Conservation (phyloP, 352 stramenopile genomes). For the Pythium vanterpoolii region DNA sequence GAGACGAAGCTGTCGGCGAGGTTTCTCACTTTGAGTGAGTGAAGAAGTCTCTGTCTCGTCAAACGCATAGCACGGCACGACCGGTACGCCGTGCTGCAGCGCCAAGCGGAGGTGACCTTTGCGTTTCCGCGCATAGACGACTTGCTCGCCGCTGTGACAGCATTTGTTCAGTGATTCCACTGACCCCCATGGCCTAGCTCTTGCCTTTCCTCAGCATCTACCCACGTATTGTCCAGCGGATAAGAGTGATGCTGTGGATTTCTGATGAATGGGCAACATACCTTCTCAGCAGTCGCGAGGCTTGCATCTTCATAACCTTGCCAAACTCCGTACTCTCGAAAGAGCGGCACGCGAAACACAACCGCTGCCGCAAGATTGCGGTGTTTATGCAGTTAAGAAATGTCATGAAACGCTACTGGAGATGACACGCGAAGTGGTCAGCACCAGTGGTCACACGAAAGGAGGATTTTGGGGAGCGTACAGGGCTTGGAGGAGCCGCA, state of each 20-base stretch:
- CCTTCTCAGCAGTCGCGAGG: conserved; percentile 48
- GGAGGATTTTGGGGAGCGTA: background rate
- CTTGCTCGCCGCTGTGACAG: conserved; percentile 68
- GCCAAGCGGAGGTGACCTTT: conserved; percentile 82
- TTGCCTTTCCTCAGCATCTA: conserved; percentile 51
- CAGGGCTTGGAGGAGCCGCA: conserved; percentile 48
- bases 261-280: too few relatives aligned
- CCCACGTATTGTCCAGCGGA: too few relatives aligned
- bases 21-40: conserved; percentile 61
- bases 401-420: conserved; percentile 60
- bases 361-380: conserved; percentile 71
- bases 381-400: conserved; percentile 53
- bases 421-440: background rate
- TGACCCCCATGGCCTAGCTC: conserved; percentile 78
- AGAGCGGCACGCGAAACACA: conserved; percentile 73
- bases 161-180: conserved; percentile 84
- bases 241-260: background rate
- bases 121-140: conserved; percentile 74
- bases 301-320: conserved; percentile 73
- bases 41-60: conserved; percentile 84
- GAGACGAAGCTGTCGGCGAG: background rate
- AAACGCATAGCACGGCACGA: conserved; percentile 80
- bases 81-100: conserved; percentile 66
- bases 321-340: conserved; percentile 76
- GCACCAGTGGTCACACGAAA: background rate